Percentiles rank a stretch among this genome's conserved stretches.
These are phyloP conservation scores for Sporobolomyces roseus DNA, from an alignment of 768 basidiomycete species.

Conservation along the genomic window DNA sequence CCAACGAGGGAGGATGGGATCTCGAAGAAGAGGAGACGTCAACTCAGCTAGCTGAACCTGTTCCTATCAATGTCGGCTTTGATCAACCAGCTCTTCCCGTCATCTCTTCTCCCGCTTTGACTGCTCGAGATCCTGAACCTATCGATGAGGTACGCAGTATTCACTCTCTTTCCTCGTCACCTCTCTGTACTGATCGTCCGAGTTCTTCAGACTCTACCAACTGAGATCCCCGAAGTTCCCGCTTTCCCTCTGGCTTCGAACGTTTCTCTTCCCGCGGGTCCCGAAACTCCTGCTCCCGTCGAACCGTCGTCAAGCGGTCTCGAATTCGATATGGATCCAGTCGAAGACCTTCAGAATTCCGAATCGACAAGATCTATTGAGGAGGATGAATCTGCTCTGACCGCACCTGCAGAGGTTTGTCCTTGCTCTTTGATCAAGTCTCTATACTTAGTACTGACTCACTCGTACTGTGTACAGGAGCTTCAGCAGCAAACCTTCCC, in stretches of 20 bases:
- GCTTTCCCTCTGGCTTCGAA: background rate
- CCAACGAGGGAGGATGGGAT: background rate
- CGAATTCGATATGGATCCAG: too few relatives aligned
- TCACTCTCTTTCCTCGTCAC: too few relatives aligned
- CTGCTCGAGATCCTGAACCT: background rate
- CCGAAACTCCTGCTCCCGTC: background rate
- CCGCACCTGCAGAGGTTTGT: constrained; percentile 5
- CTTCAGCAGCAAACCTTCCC: constrained; percentile 9
- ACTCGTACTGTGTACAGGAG: background rate
- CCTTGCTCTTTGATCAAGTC: background rate
- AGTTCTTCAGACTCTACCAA: background rate
- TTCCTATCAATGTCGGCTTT: background rate
- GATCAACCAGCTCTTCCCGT: background rate
- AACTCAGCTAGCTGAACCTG: background rate
- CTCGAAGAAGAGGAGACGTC: background rate
- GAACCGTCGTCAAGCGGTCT: background rate
- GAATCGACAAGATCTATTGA: too few relatives aligned
- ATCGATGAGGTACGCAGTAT: background rate
- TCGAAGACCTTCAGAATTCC: too few relatives aligned
- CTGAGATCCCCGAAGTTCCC: background rate
- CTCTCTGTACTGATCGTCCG: background rate
- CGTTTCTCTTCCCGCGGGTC: background rate
- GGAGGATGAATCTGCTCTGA: constrained; percentile 15
- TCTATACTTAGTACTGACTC: too few relatives aligned
- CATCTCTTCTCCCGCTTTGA: background rate